Conservation (phyloP, 768 basidiomycete species). For the Rhodotorula graminis region DNA sequence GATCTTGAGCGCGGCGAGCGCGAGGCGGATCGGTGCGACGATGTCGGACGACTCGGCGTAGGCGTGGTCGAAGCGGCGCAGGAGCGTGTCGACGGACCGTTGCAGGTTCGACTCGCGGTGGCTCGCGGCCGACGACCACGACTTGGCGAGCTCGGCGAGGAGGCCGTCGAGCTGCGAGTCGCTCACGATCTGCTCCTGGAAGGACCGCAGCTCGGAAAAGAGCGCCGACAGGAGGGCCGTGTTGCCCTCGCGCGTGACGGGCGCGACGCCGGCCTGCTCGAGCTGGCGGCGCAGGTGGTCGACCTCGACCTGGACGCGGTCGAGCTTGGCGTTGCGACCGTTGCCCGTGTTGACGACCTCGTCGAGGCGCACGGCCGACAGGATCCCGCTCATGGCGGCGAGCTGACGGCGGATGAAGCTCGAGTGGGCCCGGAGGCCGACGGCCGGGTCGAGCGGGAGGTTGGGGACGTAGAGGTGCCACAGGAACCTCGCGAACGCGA, state of each 20-base stretch:
- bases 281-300: constrained; percentile 37
- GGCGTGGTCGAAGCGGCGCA: constrained; percentile 61
- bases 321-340: constrained; percentile 52
- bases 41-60: constrained; percentile 74
- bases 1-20: constrained; percentile 62
- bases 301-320: constrained; percentile 49
- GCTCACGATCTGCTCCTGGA: constrained; percentile 59
- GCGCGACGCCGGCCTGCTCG: constrained; percentile 39
- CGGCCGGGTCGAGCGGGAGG: constrained; percentile 78
- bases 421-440: constrained; percentile 51
- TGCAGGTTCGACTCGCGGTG: constrained; percentile 57
- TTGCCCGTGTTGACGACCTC: constrained; percentile 62
- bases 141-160: constrained; percentile 7
- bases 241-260: constrained; percentile 42
- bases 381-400: constrained; percentile 48
- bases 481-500: constrained; percentile 49
- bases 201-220: constrained; percentile 60
- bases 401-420: constrained; percentile 33
- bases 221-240: constrained; percentile 46
- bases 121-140: constrained; percentile 7
- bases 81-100: constrained; percentile 70
- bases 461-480: constrained; percentile 74
- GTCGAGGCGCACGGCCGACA: constrained; percentile 54
- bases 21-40: constrained; percentile 60
- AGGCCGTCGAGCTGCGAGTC: constrained; percentile 51